Percentiles rank a stretch among this genome's conserved stretches.
These are phyloP conservation scores for Paramecium sonneborni DNA, from an alignment of 73 alveolate genomes.

Conservation along the genomic window DNA sequence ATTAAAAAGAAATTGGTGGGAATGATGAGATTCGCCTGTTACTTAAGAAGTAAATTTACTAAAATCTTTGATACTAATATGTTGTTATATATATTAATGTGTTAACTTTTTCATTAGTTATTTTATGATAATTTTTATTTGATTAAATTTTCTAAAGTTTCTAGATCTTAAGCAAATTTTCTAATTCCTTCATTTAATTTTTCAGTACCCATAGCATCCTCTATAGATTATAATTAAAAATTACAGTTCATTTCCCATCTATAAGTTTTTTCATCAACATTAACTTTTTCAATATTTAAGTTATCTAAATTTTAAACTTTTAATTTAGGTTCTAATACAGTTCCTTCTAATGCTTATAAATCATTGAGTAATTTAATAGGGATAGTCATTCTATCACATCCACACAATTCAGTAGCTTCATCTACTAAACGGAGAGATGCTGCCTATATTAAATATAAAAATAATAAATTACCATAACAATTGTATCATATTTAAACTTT, in stretches of 20 bases:
- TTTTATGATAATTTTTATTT: neutral
- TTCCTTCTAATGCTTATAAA: conserved; percentile 47
- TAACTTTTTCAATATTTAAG: conserved; percentile 48
- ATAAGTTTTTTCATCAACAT: conserved; percentile 63
- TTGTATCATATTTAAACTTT: conserved; percentile 72
- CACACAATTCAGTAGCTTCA: conserved; percentile 74
- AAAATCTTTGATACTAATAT: neutral
- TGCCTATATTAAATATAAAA: conserved; percentile 31
- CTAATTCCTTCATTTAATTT: conserved; percentile 82
- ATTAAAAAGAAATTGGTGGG: neutral
- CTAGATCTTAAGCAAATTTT: conserved; percentile 75
- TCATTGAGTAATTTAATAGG: conserved; percentile 80
- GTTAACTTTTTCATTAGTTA: neutral
- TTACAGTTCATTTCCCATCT: conserved; percentile 66
- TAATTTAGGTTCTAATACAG: conserved; percentile 44
- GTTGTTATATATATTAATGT: neutral
- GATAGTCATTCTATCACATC: conserved; percentile 85
- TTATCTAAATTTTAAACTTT: conserved; percentile 36
- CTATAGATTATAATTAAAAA: neutral
- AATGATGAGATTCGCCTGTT: neutral
- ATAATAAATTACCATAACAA: conserved; percentile 76
- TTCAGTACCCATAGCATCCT: conserved; percentile 85
- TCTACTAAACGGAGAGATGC: conserved; percentile 73
- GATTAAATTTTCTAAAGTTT: conserved; percentile 58
- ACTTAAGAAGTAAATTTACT: neutral